phyloP scores from a whole-genome alignment of 2,329 filamentous ascomycete genomes.

The Beauveria bassiana region DNA sequence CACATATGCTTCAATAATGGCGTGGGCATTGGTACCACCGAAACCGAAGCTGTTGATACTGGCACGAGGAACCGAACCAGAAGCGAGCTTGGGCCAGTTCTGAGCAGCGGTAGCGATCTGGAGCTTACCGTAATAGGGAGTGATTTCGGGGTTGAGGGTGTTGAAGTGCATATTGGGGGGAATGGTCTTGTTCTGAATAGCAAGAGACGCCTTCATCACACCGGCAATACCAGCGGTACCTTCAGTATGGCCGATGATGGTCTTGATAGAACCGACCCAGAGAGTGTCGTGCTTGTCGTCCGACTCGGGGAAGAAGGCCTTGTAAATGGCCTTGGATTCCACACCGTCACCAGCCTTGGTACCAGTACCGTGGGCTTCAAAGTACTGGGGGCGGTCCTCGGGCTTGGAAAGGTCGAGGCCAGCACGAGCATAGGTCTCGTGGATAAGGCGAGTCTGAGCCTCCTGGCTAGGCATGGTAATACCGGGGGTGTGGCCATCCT shows the following conservation, averaged over 20 bases:
- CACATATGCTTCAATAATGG: constrained; percentile 19
- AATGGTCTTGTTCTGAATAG: constrained; percentile 37
- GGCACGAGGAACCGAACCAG: constrained; percentile 8
- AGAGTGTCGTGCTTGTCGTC: constrained; percentile 11
- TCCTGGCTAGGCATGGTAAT: constrained; percentile 46
- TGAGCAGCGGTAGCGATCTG: constrained; percentile 13
- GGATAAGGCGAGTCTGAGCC: constrained; percentile 33
- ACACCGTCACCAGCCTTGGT: constrained; percentile 38
- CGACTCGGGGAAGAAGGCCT: constrained; percentile 29
- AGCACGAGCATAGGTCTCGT: constrained; percentile 27
- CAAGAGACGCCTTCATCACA: constrained; percentile 39
- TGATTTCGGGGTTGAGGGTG: constrained; percentile 36
- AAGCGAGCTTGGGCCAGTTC: constrained; percentile 7
- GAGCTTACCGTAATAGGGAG: constrained; percentile 13
- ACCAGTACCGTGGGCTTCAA: constrained; percentile 32
- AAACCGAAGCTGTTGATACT: constrained; percentile 39
- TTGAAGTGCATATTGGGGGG: constrained; percentile 41
- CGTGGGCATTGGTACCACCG: constrained; percentile 34
- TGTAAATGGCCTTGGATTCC: constrained; percentile 38
- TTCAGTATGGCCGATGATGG: constrained; percentile 41
- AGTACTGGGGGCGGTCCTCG: constrained; percentile 31
- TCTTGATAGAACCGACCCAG: constrained; percentile 37
- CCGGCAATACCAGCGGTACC: constrained; percentile 38
- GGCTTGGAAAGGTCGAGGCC: constrained; percentile 25
- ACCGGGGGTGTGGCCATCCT: constrained; percentile 46